Conservation (phyloP, 257 asterid species). For the Coffea eugenioides region DNA sequence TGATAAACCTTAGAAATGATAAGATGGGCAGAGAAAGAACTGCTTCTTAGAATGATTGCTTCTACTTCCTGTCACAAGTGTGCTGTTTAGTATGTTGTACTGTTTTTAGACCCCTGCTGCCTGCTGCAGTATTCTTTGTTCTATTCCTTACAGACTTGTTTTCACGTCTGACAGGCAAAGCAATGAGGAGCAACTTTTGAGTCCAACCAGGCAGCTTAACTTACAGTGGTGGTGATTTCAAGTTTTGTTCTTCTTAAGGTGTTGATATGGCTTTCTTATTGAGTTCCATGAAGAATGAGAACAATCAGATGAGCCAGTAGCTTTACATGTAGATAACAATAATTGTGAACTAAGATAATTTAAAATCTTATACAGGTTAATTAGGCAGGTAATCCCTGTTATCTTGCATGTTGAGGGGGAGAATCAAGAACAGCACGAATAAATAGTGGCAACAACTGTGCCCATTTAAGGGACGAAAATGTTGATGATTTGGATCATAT, state of each 20-base stretch:
- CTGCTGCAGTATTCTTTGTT: neutral
- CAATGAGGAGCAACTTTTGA: slow-evolving; percentile 32
- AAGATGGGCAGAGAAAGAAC: neutral
- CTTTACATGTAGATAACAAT: slow-evolving; percentile 46
- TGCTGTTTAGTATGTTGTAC: neutral
- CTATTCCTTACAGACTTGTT: neutral
- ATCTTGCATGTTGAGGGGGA: slow-evolving; percentile 17
- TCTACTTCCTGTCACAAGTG: neutral
- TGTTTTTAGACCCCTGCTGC: neutral
- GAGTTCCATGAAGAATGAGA: slow-evolving; percentile 13
- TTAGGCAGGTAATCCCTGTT: slow-evolving; percentile 20
- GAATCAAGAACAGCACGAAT: slow-evolving; percentile 32
- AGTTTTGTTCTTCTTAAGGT: slow-evolving; percentile 24
- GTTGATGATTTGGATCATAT: slow-evolving; percentile 13
- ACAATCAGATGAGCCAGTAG: slow-evolving; percentile 27
- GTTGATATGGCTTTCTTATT: slow-evolving; percentile 9
- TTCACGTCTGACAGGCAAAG: slow-evolving; percentile 45
- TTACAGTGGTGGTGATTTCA: slow-evolving; percentile 12
- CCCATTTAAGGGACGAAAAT: slow-evolving; percentile 10
- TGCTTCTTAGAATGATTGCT: neutral
- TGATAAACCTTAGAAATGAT: neutral
- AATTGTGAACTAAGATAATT: slow-evolving; percentile 30
- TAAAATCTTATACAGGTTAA: slow-evolving; percentile 20
- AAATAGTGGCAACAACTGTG: slow-evolving; percentile 12
- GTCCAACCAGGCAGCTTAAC: slow-evolving; percentile 20